A percentile compares a stretch with the other conserved stretches of the same genome.
Evolutionary conservation across 805 yeast genomes (phyloP).

Genomic region (Saccharomyces mikatae): DNA sequence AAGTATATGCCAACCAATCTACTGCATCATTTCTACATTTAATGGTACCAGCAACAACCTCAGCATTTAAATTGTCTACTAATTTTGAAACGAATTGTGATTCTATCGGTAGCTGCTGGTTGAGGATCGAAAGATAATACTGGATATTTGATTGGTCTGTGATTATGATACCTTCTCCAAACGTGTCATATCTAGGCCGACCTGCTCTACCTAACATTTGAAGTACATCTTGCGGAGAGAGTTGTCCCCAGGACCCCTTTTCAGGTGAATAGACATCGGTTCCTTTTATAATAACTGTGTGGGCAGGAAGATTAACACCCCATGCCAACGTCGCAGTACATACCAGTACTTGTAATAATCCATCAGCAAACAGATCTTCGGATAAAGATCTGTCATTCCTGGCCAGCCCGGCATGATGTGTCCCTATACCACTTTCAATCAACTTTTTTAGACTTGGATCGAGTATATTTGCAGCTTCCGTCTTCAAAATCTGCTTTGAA

Average conservation of each 20-base stretch:
- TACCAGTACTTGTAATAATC: slow-evolving; percentile 72
- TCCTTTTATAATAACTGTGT: slow-evolving; percentile 87
- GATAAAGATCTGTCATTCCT: slow-evolving; percentile 65
- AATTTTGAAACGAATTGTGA: slow-evolving; percentile 68
- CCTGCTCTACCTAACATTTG: slow-evolving; percentile 99
- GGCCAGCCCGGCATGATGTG: slow-evolving; percentile 86
- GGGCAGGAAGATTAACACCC: slow-evolving; percentile 96
- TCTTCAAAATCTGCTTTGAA: slow-evolving; percentile 50
- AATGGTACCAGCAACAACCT: slow-evolving; percentile 67
- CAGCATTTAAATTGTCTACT: slow-evolving; percentile 79
- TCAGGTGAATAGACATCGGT: slow-evolving; percentile 92
- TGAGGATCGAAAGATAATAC: slow-evolving; percentile 81
- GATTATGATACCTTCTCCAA: slow-evolving; percentile 90
- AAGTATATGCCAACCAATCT: slow-evolving; percentile 73
- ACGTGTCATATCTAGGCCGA: slow-evolving; percentile 84
- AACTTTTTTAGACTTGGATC: slow-evolving; percentile 51
- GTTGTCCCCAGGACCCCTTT: slow-evolving; percentile 77
- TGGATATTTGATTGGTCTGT: slow-evolving; percentile 81
- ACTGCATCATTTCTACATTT: slow-evolving; percentile 56
- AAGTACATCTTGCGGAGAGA: slow-evolving; percentile 89
- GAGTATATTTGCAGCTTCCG: slow-evolving; percentile 52
- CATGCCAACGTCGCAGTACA: slow-evolving; percentile 93
- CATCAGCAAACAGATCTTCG: slow-evolving; percentile 84
- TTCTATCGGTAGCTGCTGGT: slow-evolving; percentile 88
- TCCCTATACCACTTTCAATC: slow-evolving; percentile 67